Base-by-base conservation (phyloP, 83 land plant species). In the Larix sibirica region DNA sequence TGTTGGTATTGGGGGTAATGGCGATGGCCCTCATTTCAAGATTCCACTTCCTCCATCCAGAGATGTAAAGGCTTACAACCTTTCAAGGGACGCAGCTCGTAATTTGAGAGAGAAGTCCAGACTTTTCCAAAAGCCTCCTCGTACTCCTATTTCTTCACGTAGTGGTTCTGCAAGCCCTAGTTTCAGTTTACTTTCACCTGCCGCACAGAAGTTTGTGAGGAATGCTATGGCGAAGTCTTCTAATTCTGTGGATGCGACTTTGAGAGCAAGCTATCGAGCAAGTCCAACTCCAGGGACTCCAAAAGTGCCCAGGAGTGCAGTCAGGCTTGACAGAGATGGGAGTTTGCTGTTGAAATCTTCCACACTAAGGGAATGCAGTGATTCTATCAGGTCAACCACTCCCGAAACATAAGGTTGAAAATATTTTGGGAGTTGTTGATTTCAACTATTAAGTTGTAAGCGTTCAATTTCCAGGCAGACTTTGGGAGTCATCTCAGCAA, bases 161-260 rank as follows among this genome's bases (percentile, higher is more conserved):
- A 85, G 90, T 0, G 96, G 94, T 44, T 90, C 93, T 74, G 82
- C 86, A 16, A 97, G 99, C 81, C 99, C 99, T 33, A 86, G 81
- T 17, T 83, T 88, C 6, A 64, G 89, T 13, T 84, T 88, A 18
- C 90, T 96, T 68, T 97, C 99, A 20, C 92, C 92, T 62, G 99
- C 99, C 79, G 99, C 99, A 9, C 97, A 93, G 99, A 96, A 95
- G 92, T 93, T 97, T 86, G 91, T 96, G 71, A 91, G 91, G 88
- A 97, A 93, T 81, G 95, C 94, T 18, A 97, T 97, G 65, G 94
- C 96, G 4, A 97, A 94, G 86, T 86, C 94, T 12, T 84, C 93
- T 12, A 65, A 83, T 14, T 80, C 94, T 66, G 93, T 97, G 42
- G 99, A 96, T 89, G 96, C 98, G 70, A 87, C 95, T 31, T 90